Base-by-base conservation (phyloP, 176 grass and related monocot genomes). In the Melocanna baccifera region DNA sequence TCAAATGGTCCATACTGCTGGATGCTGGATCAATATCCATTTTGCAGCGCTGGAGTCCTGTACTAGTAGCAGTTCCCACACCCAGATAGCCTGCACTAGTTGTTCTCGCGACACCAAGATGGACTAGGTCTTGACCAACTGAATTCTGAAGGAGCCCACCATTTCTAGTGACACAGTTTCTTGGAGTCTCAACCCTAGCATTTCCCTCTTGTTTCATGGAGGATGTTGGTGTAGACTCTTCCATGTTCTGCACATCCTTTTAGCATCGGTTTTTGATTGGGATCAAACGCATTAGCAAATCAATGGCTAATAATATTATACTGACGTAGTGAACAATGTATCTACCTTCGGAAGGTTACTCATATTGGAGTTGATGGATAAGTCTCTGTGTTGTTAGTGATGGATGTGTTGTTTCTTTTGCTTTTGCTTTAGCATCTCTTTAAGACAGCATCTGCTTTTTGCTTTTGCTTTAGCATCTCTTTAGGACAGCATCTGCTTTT, bases 121-220 rank as follows among this genome's bases (percentile, higher is more conserved):
- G 92, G 75, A 86, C 71, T 72, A 94, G 56, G 75, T 94, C 66
- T 80, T 91, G 89, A 42, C 85, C 86, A 68, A 90, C 83, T 81
- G 89, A 83, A 79, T 81, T 82, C 85, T 87, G 84, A 67, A 85
- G 51, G 75, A 78, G 19, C 64, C 76, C 73, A 65, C 86, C 80
- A 86, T 91, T 82, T 52, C 30, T 57, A 78, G 67, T 18, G 42
- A 65, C 28, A 68, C 9, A 16, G 47, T 32, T 73, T 62, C 78
- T 86, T 62, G 82, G 72, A 86, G 53, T 43, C 64, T 87, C 90
- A 67, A 88, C 85, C 45, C 74, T 75, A 56, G 48, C 12, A 73
- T 74, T 88, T 68, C 62, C 87, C 29, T 89, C 89, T 86, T 79
- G 82, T 48, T 78, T 85, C 48, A 50, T 94, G 19, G 12, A 42